phyloP scores from a whole-genome alignment of 495 filamentous ascomycete species.

The Penicillium desertorum region DNA sequence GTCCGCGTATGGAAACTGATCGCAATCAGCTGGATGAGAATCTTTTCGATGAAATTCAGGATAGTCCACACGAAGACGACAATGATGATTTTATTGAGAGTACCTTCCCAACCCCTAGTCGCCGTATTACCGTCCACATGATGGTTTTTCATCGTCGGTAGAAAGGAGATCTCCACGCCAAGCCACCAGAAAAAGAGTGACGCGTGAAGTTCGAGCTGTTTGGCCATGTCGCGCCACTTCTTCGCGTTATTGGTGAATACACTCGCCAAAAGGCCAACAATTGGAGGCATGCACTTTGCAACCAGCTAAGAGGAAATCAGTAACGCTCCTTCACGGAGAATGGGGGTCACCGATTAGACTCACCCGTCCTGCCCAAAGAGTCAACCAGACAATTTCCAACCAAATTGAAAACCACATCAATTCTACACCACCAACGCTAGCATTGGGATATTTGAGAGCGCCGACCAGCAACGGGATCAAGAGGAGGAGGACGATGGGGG shows the following conservation, averaged over 20 bases:
- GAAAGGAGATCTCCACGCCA: slow-evolving; percentile 66
- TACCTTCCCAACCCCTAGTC: slow-evolving; percentile 66
- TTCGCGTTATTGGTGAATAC: slow-evolving; percentile 84
- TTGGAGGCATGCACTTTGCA: slow-evolving; percentile 69
- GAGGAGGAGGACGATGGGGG: slow-evolving; percentile 69
- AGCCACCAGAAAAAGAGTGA: slow-evolving; percentile 94
- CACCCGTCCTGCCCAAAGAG: slow-evolving; percentile 78
- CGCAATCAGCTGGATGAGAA: slow-evolving; percentile 92
- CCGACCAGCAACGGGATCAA: slow-evolving; percentile 82
- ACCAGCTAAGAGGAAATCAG: slow-evolving; percentile 55
- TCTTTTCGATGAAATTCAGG: slow-evolving; percentile 87
- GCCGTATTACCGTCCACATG: slow-evolving; percentile 58
- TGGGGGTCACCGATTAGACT: slow-evolving; percentile 19
- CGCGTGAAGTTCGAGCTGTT: slow-evolving; percentile 79
- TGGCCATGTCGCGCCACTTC: slow-evolving; percentile 91
- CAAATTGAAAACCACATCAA: slow-evolving; percentile 93
- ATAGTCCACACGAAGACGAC: slow-evolving; percentile 74
- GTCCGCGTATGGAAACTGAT: slow-evolving; percentile 90
- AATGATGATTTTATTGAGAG: slow-evolving; percentile 84
- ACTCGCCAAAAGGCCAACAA: slow-evolving; percentile 65
- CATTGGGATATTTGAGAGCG: slow-evolving; percentile 59
- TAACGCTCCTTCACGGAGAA: not conserved
- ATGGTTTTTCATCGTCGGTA: slow-evolving; percentile 68
- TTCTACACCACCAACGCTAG: slow-evolving; percentile 72
- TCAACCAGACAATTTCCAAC: slow-evolving; percentile 91